A percentile compares a stretch with the other conserved stretches of the same genome.
These are phyloP conservation scores for Melaleuca quinquenervia DNA, from an alignment of 345 rosid genomes.

Conservation along the genomic window DNA sequence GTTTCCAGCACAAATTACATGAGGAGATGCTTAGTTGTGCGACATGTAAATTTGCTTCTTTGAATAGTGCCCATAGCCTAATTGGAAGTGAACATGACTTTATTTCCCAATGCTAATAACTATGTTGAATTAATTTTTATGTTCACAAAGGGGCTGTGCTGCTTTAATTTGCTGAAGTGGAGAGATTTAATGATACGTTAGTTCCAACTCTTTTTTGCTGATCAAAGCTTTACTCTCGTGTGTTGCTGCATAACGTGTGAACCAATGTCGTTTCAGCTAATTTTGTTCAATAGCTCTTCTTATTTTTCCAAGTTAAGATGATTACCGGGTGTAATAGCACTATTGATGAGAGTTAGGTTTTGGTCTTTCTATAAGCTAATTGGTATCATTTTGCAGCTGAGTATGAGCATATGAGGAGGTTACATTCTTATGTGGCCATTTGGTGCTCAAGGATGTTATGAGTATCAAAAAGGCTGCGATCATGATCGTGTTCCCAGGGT, in stretches of 20 bases:
- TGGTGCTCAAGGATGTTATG: not conserved
- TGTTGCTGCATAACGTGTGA: not conserved
- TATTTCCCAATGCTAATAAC: not conserved
- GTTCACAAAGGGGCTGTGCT: not conserved
- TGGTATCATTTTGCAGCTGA: not conserved
- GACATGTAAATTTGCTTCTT: not conserved
- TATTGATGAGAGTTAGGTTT: not conserved
- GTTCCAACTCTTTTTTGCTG: not conserved
- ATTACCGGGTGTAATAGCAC: not conserved
- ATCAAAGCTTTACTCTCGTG: not conserved
- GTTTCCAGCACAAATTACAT: not conserved
- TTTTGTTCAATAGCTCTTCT: not conserved
- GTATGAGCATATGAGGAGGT: not conserved
- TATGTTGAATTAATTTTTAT: not conserved
- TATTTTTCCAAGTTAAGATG: not conserved
- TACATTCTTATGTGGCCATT: not conserved
- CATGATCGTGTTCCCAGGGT: not conserved
- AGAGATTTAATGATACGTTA: not conserved
- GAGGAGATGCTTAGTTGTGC: not conserved
- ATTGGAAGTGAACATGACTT: not conserved
- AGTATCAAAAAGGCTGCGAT: not conserved
- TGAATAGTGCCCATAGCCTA: not conserved
- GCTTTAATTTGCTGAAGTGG: not conserved
- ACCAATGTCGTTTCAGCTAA: not conserved
- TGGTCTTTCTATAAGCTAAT: not conserved